Conservation (phyloP, 352 stramenopile genomes). For the Globisporangium megalacanthum region DNA sequence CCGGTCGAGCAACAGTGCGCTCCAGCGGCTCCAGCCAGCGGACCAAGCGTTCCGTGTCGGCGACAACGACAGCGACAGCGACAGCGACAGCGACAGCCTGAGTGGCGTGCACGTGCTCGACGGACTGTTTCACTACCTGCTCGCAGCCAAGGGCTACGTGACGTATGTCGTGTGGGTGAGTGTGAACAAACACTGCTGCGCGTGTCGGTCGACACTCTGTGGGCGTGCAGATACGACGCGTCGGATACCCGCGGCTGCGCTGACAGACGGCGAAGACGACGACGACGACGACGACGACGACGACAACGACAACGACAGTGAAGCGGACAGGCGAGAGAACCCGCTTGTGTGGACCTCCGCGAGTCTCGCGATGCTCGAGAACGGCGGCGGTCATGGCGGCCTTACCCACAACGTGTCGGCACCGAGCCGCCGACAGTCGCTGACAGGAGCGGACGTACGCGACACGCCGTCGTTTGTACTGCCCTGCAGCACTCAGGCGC, state of each 20-base stretch:
- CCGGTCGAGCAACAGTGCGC: conserved; percentile 32
- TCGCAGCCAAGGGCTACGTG: conserved; percentile 63
- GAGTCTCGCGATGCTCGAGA: conserved; percentile 7
- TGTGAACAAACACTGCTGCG: conserved; percentile 60
- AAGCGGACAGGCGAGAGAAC: conserved; percentile 1
- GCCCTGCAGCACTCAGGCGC: too few species aligned
- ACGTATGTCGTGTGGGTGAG: conserved; percentile 56
- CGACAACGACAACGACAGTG: background rate
- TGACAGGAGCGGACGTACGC: background rate
- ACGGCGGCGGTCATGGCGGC: background rate
- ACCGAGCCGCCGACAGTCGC: too few species aligned
- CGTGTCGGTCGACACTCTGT: conserved; percentile 24
- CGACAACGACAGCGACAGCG: too few species aligned
- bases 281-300: background rate
- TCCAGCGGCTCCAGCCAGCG: conserved; percentile 26
- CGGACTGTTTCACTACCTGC: conserved; percentile 49
- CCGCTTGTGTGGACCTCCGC: conserved; percentile 7
- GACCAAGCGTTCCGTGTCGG: conserved; percentile 5
- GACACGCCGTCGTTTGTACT: background rate
- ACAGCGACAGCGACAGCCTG: background rate
- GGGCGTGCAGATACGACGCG: background rate
- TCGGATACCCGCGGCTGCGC: too few species aligned
- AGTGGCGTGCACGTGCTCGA: conserved; percentile 28
- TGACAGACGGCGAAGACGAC: background rate
- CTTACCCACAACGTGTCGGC: too few species aligned